Evolutionary conservation across 2,329 filamentous ascomycete genomes (phyloP), one percentile per base, ranked within the genome.

Genomic region (Cyclaneusma minus): DNA sequence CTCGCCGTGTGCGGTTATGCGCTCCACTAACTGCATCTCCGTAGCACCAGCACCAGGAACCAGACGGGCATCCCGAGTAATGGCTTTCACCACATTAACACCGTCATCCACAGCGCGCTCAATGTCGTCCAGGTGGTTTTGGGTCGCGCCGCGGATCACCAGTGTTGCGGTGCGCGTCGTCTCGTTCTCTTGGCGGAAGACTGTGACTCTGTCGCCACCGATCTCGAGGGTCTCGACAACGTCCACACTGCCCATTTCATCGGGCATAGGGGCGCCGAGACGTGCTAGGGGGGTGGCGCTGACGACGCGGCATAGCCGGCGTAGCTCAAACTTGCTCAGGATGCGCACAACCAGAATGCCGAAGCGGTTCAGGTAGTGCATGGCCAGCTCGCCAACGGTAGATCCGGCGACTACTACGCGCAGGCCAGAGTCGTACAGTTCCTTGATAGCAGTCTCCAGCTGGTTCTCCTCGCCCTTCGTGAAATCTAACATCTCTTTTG

Each of bases 401-500:
- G 83, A 77, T 30, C 89, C 89, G 29, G 85, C 87, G 39, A 98
- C 69, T 25, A 95, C 74, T 11, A 98, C 91, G 30, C 89, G 73
- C 36, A 98, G 56, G 22, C 89, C 89, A 17, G 83, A 87, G 50
- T 98, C 89, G 53, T 94, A 75, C 13, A 98, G 69, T 55, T 94
- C 85, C 65, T 95, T 95, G 61, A 98, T 81, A 26, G 77, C 65
- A 23, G 74, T 65, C 60, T 98, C 89, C 25, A 98, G 72, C 51
- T 94, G 87, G 29, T 63, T 58, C 60, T 98, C 89, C 60, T 98
- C 89, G 35, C 89, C 91, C 62, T 85, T 93, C 44, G 83, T 93
- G 58, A 95, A 98, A 50, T 95, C 79, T 50, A 95, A 68, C 82
- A 98, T 95, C 59, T 98, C 89, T 62, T 95, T 80, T 32, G 87